Conservation (phyloP, 2,329 filamentous ascomycete species). For the Cercospora sp. region DNA sequence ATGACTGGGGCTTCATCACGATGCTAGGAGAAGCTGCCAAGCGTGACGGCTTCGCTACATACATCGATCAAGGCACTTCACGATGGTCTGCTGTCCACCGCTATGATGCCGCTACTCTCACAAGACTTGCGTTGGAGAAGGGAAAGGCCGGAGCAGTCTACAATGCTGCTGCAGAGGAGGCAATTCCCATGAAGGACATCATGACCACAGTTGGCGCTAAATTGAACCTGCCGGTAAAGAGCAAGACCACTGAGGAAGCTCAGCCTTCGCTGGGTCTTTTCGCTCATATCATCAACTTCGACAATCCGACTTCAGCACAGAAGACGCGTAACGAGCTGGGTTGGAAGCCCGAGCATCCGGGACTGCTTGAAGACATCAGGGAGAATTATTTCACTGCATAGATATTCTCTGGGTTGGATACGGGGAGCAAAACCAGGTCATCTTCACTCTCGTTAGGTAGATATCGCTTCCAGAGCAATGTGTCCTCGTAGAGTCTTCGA, state of each 20-base stretch:
- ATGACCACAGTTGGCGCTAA: constrained; percentile 15
- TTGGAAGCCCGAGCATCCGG: constrained; percentile 42
- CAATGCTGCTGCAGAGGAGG: constrained; percentile 40
- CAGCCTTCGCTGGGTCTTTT: constrained; percentile 38
- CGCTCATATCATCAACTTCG: constrained; percentile 39
- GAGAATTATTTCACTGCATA: constrained; percentile 19
- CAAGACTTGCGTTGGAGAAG: constrained; percentile 44
- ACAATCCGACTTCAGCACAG: constrained; percentile 40
- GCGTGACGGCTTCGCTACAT: constrained; percentile 34
- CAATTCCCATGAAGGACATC: constrained; percentile 20
- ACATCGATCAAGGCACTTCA: constrained; percentile 38
- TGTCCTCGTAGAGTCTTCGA: no score
- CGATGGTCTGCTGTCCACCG: constrained; percentile 44
- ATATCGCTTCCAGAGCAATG: no score
- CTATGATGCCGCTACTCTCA: constrained; percentile 48
- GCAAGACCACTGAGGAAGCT: constrained; percentile 35
- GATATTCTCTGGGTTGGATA: neutral
- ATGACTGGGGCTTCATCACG: constrained; percentile 42
- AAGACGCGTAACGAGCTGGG: constrained; percentile 46
- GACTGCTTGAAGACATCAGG: constrained; percentile 42
- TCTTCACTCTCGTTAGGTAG: no score
- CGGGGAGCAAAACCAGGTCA: no score
- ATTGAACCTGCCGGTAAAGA: constrained; percentile 17
- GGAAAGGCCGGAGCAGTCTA: constrained; percentile 41
- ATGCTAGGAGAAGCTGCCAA: constrained; percentile 40